Evolutionary conservation across 1,284 basidiomycete genomes (phyloP).

Genomic region (Microbotryum saponariae): DNA sequence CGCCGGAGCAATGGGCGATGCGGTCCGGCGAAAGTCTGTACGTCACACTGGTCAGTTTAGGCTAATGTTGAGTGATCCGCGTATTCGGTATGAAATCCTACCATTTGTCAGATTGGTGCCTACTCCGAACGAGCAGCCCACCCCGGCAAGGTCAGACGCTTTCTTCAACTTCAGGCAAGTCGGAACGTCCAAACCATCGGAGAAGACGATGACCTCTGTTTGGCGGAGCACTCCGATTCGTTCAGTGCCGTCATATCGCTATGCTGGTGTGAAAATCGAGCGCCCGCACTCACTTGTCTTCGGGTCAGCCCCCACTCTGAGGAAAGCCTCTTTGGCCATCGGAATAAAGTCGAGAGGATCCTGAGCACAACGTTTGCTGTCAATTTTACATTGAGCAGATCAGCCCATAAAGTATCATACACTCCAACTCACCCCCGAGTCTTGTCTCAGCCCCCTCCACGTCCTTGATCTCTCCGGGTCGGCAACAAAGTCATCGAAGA

Average conservation of each 20-base stretch:
- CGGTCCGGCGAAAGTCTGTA: constrained; percentile 22
- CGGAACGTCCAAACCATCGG: constrained; percentile 66
- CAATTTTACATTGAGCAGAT: background rate
- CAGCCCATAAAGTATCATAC: background rate
- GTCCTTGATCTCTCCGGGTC: constrained; percentile 55
- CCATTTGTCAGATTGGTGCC: constrained; percentile 84
- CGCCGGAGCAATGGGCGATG: constrained; percentile 2
- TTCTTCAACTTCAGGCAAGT: constrained; percentile 61
- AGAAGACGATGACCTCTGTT: constrained; percentile 63
- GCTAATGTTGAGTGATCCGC: background rate
- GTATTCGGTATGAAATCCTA: background rate
- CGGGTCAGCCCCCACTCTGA: constrained; percentile 57
- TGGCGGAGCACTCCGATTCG: background rate
- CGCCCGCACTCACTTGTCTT: constrained; percentile 44
- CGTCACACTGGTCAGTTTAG: background rate
- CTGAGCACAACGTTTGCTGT: background rate
- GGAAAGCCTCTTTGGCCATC: constrained; percentile 61
- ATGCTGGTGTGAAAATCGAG: background rate
- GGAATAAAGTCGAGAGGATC: constrained; percentile 71
- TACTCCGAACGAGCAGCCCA: constrained; percentile 77
- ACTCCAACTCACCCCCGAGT: constrained; percentile 39
- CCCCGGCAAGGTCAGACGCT: constrained; percentile 64
- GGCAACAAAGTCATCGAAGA: constrained; percentile 62
- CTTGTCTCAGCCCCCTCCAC: constrained; percentile 82
- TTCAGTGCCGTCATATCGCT: too few species aligned